Evolutionary conservation across 2,329 filamentous ascomycete genomes (phyloP).

Genomic region (Nannizziopsis arthrosporioides): DNA sequence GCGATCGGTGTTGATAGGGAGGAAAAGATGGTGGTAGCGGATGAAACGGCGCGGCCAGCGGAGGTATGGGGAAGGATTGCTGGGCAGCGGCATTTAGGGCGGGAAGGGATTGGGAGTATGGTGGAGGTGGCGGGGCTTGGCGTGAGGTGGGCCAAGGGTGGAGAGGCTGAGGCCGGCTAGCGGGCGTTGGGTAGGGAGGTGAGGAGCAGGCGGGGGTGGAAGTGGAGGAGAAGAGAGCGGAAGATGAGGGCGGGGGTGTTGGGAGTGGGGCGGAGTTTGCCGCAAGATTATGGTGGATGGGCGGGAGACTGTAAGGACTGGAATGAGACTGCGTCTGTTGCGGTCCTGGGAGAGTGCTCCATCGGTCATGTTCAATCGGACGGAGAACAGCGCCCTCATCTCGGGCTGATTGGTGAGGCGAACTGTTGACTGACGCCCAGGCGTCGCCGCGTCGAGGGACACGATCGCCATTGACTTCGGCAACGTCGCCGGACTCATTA

Average conservation of each 20-base stretch:
- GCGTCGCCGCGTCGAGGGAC: constrained; percentile 28
- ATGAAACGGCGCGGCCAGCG: constrained; percentile 16
- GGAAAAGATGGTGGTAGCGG: not conserved
- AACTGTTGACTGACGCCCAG: constrained; percentile 28
- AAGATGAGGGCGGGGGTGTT: constrained; percentile 15
- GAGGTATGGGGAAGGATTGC: constrained; percentile 27
- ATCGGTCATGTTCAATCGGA: constrained; percentile 12
- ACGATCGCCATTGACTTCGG: constrained; percentile 20
- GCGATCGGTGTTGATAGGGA: constrained; percentile 3
- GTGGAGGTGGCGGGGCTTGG: constrained; percentile 18
- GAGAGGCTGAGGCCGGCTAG: constrained; percentile 25
- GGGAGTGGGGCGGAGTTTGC: constrained; percentile 28
- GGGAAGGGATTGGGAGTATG: constrained; percentile 31
- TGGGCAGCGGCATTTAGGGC: constrained; percentile 26
- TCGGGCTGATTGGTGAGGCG: constrained; percentile 21
- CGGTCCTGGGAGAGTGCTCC: constrained; percentile 9
- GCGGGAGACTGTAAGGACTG: constrained; percentile 19
- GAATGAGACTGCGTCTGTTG: not conserved
- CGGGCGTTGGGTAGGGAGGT: constrained; percentile 18
- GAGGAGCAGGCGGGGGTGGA: constrained; percentile 22
- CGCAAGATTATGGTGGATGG: constrained; percentile 25
- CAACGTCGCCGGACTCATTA: constrained; percentile 28
- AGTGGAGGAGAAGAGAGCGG: constrained; percentile 23
- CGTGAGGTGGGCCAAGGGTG: constrained; percentile 28
- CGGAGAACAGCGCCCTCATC: constrained; percentile 14